Conservation (phyloP, 169 alveolate genomes). For the Theileria annulata region DNA sequence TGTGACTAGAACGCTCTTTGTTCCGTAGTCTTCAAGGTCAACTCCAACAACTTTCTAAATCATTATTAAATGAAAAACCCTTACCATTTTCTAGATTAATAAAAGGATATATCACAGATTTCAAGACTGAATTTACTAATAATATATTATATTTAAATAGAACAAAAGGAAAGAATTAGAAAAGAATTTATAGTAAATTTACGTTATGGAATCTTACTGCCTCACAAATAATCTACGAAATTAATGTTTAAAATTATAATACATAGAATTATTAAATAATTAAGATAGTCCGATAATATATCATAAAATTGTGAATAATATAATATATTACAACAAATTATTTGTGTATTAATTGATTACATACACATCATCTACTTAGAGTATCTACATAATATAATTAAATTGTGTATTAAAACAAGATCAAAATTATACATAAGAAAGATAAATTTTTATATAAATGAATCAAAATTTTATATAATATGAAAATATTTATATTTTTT, state of each 20-base stretch:
- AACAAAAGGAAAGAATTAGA: too few species aligned
- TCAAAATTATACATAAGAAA: neutral
- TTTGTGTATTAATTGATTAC: neutral
- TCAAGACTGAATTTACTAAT: too few species aligned
- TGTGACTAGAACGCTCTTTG: constrained; percentile 60
- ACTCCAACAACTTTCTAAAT: constrained; percentile 60
- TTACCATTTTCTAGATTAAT: too few species aligned
- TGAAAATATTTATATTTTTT: neutral
- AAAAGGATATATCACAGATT: too few species aligned
- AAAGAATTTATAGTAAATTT: too few species aligned
- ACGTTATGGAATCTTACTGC: too few species aligned
- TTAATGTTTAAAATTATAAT: too few species aligned
- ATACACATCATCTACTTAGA: neutral
- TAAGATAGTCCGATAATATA: neutral
- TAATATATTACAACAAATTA: neutral
- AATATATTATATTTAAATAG: too few species aligned
- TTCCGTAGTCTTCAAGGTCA: constrained; percentile 51
- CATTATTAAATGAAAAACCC: too few species aligned
- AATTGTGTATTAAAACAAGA: neutral
- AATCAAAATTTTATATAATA: neutral
- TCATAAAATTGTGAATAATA: neutral
- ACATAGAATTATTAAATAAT: too few species aligned
- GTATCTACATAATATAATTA: neutral
- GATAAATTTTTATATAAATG: neutral
- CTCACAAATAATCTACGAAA: too few species aligned